Evolutionary conservation across 192 early-diverging fungal species (phyloP).

Genomic region (Coemansia sp.): DNA sequence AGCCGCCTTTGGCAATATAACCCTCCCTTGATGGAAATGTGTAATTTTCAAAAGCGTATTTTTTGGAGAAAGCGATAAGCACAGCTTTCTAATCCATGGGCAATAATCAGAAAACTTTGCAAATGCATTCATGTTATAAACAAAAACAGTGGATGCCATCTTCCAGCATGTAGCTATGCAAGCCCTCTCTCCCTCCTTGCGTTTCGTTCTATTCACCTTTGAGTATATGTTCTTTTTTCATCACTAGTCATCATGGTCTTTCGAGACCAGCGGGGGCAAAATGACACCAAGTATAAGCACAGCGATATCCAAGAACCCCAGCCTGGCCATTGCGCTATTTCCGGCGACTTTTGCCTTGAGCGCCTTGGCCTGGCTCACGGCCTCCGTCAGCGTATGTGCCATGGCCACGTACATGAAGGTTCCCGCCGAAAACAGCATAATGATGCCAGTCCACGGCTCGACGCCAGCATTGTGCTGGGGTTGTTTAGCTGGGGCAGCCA

Average conservation of each 20-base stretch:
- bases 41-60: too few relatives aligned
- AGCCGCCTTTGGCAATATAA: too few relatives aligned
- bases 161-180: too few relatives aligned
- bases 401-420: conserved; percentile 94
- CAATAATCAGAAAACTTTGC: too few relatives aligned
- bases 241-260: conserved; percentile 38
- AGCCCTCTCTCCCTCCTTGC: too few relatives aligned
- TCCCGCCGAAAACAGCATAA: conserved; percentile 87
- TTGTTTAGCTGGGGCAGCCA: conserved; percentile 27
- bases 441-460: conserved; percentile 71
- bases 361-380: conserved; percentile 46
- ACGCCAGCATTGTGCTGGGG: conserved; percentile 49
- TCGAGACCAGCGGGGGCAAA: conserved; percentile 53
- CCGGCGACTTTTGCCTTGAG: conserved; percentile 20
- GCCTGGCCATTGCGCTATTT: not conserved
- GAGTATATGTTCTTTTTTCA: too few relatives aligned
- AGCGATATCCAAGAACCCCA: conserved; percentile 47
- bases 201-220: too few relatives aligned
- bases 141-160: too few relatives aligned
- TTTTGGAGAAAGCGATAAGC: too few relatives aligned
- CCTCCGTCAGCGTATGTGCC: conserved; percentile 76
- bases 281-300: conserved; percentile 60
- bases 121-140: too few relatives aligned
- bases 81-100: too few relatives aligned
- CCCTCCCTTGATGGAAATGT: too few relatives aligned